These are phyloP conservation scores for Rhexocercosporidium sp. DNA, from an alignment of 2,329 filamentous ascomycete species.

Conservation along the genomic window DNA sequence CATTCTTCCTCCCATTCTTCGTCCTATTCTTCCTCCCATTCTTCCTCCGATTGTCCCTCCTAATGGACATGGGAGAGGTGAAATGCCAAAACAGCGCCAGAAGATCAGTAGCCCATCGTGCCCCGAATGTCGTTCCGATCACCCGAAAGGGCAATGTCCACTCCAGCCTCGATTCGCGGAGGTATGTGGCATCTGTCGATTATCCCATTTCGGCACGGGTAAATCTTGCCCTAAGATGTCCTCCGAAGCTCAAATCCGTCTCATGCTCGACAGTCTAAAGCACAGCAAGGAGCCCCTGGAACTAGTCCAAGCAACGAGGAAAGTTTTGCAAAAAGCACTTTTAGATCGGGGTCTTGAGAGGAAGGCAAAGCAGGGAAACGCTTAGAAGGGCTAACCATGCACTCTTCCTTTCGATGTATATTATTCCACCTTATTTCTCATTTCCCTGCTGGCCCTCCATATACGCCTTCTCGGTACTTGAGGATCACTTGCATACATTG, in stretches of 20 bases:
- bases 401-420: neutral
- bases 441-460: neutral
- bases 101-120: conserved; percentile 46
- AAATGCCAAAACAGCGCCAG: conserved; percentile 6
- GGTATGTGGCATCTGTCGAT: conserved; percentile 67
- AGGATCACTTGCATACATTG: neutral
- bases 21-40: too few relatives aligned
- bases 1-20: neutral
- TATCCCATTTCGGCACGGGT: conserved; percentile 61
- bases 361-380: neutral
- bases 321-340: conserved; percentile 13
- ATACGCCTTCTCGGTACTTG: neutral
- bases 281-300: conserved; percentile 59
- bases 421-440: neutral
- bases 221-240: conserved; percentile 66
- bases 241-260: conserved; percentile 65
- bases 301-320: conserved; percentile 48
- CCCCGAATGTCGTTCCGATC: conserved; percentile 57
- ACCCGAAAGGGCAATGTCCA: conserved; percentile 63
- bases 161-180: conserved; percentile 64
- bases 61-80: neutral
- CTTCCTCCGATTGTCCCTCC: neutral
- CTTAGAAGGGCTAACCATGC: neutral
- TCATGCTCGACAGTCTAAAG: conserved; percentile 68
- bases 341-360: conserved; percentile 1